A percentile compares a stretch with the other conserved stretches of the same genome.
Evolutionary conservation across 495 filamentous ascomycete species (phyloP).

Genomic region (Penicillium goetzii): DNA sequence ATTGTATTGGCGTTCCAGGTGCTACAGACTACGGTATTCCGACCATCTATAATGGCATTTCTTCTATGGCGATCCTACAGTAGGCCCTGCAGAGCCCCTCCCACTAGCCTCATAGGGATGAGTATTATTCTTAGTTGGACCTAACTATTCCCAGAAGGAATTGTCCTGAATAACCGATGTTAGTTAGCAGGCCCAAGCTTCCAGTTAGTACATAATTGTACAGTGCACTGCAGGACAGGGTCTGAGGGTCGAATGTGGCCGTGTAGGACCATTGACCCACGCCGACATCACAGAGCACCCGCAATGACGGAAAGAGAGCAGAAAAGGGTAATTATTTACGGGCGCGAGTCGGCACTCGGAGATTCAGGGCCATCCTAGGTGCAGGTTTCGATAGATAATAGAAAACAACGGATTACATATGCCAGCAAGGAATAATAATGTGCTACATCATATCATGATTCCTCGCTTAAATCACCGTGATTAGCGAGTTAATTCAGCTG

Average conservation of each 20-base stretch:
- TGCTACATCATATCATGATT: background rate
- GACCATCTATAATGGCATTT: background rate
- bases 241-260: slow-evolving; percentile 19
- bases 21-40: background rate
- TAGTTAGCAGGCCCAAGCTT: slow-evolving; percentile 3
- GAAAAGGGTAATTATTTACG: slow-evolving; percentile 8
- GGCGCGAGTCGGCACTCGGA: slow-evolving; percentile 5
- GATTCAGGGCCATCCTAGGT: background rate
- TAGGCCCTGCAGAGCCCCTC: background rate
- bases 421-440: background rate
- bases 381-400: background rate
- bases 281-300: slow-evolving; percentile 26
- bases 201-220: slow-evolving; percentile 9
- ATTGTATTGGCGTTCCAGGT: slow-evolving; percentile 1
- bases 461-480: background rate
- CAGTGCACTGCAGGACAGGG: background rate
- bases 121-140: background rate
- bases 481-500: background rate
- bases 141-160: background rate
- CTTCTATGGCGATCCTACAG: slow-evolving; percentile 2
- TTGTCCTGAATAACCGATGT: background rate
- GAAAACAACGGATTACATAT: background rate
- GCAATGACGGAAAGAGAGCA: slow-evolving; percentile 23
- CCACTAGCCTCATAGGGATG: slow-evolving; percentile 3
- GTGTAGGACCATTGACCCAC: slow-evolving; percentile 28